phyloP scores from a whole-genome alignment of 176 grass and related monocot genomes.

The Calamus simplicifolius region DNA sequence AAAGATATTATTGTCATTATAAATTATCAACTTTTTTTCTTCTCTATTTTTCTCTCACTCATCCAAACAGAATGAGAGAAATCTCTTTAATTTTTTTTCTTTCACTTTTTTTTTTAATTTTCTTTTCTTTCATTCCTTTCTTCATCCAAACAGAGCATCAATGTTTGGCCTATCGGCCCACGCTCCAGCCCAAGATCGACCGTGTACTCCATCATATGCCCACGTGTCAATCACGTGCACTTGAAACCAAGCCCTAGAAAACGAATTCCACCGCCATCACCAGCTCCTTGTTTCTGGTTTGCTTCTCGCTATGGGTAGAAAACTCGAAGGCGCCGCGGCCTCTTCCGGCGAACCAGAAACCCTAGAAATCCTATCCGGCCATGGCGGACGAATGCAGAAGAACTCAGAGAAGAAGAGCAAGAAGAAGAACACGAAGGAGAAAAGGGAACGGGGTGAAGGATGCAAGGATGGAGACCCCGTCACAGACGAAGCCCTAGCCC shows the following conservation, averaged over 20 bases:
- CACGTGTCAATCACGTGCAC: neutral
- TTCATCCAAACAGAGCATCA: too few relatives aligned
- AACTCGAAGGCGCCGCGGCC: neutral
- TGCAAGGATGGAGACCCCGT: neutral
- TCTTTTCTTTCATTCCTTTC: too few relatives aligned
- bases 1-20: too few relatives aligned
- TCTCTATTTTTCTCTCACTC: too few relatives aligned
- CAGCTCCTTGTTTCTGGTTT: neutral
- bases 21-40: too few relatives aligned
- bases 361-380: neutral
- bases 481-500: neutral
- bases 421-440: constrained; percentile 16
- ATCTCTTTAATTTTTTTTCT: too few relatives aligned
- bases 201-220: neutral
- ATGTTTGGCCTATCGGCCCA: too few relatives aligned
- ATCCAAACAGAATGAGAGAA: too few relatives aligned
- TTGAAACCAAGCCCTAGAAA: neutral
- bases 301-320: constrained; percentile 8
- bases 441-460: neutral
- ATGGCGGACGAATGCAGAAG: neutral
- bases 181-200: too few relatives aligned
- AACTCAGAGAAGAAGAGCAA: neutral
- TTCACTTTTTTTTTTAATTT: too few relatives aligned
- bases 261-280: neutral
- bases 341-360: neutral